Conservation (phyloP, 176 grass and related monocot genomes). For the Carex cristatella region DNA sequence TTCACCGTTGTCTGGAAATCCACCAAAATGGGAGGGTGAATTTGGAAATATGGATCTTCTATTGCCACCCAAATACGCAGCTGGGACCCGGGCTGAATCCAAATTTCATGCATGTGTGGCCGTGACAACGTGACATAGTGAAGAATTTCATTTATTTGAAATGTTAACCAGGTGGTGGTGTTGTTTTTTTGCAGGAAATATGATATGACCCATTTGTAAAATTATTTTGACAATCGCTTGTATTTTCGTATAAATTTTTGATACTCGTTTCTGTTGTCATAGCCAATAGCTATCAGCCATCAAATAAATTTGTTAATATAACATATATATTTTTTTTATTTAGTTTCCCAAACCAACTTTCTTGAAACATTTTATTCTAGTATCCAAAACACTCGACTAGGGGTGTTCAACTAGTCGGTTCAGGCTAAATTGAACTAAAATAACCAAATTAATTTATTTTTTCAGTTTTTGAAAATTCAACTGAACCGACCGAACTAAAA, state of each 20-base stretch:
- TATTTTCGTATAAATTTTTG: neutral
- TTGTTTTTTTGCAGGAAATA: too few species aligned
- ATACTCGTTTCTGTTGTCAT: neutral
- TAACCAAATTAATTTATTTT: too few species aligned
- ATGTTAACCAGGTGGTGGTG: neutral
- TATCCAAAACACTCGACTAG: neutral
- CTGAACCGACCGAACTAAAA: too few species aligned
- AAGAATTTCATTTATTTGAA: neutral
- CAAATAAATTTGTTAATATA: neutral
- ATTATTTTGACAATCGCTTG: neutral
- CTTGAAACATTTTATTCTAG: neutral
- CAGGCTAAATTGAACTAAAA: too few species aligned
- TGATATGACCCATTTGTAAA: neutral
- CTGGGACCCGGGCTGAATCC: constrained; percentile 8
- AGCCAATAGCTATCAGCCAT: neutral
- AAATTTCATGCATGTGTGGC: constrained; percentile 17
- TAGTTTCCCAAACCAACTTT: neutral
- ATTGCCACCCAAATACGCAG: constrained; percentile 47
- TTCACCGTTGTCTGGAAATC: constrained; percentile 28
- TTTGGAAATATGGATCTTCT: constrained; percentile 48
- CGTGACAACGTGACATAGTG: constrained; percentile 12
- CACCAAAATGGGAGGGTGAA: constrained; percentile 32
- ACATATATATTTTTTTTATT: neutral
- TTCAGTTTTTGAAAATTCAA: too few species aligned
- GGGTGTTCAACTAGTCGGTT: too few species aligned